Conservation (phyloP, 2,329 filamentous ascomycete species). For the Septoria petroselini region DNA sequence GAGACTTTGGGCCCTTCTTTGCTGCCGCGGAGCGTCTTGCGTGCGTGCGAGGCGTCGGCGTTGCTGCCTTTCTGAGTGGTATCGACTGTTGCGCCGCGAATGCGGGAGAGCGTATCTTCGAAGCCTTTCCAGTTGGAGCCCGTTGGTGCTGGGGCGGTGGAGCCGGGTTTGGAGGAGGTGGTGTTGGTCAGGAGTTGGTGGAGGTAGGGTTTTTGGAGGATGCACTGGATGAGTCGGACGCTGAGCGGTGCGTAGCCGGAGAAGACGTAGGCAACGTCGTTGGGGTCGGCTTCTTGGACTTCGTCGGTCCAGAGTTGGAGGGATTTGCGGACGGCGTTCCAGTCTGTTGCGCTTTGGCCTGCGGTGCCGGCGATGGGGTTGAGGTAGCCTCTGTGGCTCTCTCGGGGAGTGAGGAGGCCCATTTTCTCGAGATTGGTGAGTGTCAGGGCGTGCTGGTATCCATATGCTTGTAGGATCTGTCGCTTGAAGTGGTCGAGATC, state of each 20-base stretch:
- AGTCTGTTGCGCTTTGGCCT: constrained; percentile 61
- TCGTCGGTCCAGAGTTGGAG: constrained; percentile 91
- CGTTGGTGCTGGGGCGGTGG: constrained; percentile 34
- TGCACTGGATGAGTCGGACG: constrained; percentile 84
- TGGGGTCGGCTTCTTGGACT: constrained; percentile 89
- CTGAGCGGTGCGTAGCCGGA: constrained; percentile 94
- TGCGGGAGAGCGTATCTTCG: constrained; percentile 85
- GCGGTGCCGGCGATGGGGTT: constrained; percentile 68
- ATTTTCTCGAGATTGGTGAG: constrained; percentile 85
- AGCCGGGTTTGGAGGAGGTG: neutral
- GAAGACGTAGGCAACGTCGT: constrained; percentile 97
- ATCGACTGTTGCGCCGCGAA: constrained; percentile 84
- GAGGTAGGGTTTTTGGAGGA: constrained; percentile 86
- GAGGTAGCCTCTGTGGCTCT: constrained; percentile 72
- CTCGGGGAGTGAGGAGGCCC: constrained; percentile 73
- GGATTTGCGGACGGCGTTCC: constrained; percentile 79
- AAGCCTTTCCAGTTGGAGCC: constrained; percentile 88
- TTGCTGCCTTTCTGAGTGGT: constrained; percentile 89
- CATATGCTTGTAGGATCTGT: constrained; percentile 86
- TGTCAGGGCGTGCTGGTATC: constrained; percentile 90
- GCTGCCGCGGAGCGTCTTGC: constrained; percentile 74
- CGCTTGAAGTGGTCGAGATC: constrained; percentile 89
- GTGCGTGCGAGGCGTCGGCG: constrained; percentile 76
- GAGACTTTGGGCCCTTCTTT: constrained; percentile 66
- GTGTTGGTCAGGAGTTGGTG: constrained; percentile 55